Conservation (phyloP, 2,329 filamentous ascomycete genomes). For the Botryotinia calthae region DNA sequence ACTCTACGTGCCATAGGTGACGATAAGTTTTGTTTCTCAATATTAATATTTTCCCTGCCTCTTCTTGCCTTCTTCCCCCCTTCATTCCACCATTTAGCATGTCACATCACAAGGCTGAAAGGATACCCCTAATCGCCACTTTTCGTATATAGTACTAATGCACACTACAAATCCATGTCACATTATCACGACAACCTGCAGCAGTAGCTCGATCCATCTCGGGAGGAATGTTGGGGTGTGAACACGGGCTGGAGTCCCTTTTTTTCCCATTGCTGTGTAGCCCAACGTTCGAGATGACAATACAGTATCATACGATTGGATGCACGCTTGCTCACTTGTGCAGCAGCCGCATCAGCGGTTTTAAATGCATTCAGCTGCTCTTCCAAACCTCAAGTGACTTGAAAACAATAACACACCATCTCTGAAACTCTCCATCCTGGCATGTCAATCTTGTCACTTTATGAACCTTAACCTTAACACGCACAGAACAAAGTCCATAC, state of each 20-base stretch:
- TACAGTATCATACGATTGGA: neutral
- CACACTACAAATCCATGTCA: conserved; percentile 6
- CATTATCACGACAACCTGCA: conserved; percentile 11
- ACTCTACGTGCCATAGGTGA: neutral
- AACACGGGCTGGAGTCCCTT: neutral
- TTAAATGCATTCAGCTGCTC: neutral
- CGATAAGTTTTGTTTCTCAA: neutral
- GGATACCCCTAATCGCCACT: neutral
- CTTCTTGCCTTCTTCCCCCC: neutral
- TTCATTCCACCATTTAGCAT: neutral
- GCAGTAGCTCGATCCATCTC: conserved; percentile 1
- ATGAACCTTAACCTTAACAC: neutral
- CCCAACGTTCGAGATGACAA: neutral
- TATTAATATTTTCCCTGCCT: neutral
- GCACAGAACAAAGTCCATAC: neutral
- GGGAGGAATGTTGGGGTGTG: neutral
- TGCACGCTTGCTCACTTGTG: neutral
- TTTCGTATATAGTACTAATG: neutral
- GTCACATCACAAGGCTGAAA: neutral
- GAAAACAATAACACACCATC: neutral
- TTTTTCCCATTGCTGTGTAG: neutral
- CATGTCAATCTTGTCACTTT: neutral
- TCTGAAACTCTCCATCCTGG: neutral
- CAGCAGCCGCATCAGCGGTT: neutral
- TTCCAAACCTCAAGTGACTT: neutral